These are phyloP conservation scores for Talaromyces liani DNA, from an alignment of 495 filamentous ascomycete genomes.

Conservation along the genomic window DNA sequence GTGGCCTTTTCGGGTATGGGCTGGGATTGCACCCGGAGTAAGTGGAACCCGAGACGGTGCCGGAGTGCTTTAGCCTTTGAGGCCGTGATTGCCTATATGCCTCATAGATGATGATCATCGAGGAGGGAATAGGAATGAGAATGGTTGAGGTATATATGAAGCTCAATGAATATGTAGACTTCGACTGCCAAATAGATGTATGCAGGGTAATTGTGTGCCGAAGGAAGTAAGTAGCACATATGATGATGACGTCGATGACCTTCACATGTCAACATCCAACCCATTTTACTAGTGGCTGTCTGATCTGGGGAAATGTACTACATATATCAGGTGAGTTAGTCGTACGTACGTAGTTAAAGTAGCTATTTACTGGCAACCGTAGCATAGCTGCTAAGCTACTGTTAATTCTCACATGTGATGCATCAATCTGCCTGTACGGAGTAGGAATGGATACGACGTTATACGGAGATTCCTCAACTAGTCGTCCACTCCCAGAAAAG, in stretches of 20 bases:
- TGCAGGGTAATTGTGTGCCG: neutral
- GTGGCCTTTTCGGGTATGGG: neutral
- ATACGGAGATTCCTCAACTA: neutral
- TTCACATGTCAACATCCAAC: constrained; percentile 1
- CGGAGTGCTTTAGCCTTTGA: neutral
- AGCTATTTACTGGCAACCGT: neutral
- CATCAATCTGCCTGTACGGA: neutral
- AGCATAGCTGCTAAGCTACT: neutral
- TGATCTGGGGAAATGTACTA: neutral
- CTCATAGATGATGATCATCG: neutral
- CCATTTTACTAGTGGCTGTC: neutral
- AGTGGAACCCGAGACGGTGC: neutral
- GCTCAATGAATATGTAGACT: neutral
- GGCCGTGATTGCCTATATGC: neutral
- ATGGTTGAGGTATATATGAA: neutral
- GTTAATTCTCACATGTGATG: constrained; percentile 1
- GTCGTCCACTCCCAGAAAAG: neutral
- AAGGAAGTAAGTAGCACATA: neutral
- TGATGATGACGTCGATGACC: constrained; percentile 5
- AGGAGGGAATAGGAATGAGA: neutral
- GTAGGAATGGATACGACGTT: neutral
- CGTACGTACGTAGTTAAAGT: neutral
- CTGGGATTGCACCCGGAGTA: neutral
- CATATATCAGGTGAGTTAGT: neutral
- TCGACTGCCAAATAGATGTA: neutral